Conservation (phyloP, 768 basidiomycete species). For the Rhizopogon sp. region DNA sequence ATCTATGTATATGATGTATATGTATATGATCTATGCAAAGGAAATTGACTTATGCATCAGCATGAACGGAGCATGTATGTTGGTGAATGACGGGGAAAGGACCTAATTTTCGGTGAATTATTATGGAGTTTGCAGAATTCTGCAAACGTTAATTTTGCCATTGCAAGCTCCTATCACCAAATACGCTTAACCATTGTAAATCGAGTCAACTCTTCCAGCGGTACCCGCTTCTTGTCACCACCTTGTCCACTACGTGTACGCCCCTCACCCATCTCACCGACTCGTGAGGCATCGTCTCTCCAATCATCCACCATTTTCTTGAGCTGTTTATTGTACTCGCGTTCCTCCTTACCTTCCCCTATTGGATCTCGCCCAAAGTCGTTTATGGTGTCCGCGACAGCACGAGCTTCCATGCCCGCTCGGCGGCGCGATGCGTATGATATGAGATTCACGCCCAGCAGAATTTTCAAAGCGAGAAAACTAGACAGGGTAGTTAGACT, state of each 20-base stretch:
- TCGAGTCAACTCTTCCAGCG: conserved; percentile 83
- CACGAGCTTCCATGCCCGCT: conserved; percentile 74
- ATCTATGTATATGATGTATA: no score
- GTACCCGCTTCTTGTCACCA: conserved; percentile 45
- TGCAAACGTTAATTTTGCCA: not conserved
- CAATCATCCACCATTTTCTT: conserved; percentile 65
- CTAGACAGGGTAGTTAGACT: conserved; percentile 30
- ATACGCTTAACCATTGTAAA: conserved; percentile 97
- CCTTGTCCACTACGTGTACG: conserved; percentile 19
- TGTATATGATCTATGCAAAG: no score
- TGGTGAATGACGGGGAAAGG: no score
- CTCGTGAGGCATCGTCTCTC: conserved; percentile 60
- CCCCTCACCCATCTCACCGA: conserved; percentile 71
- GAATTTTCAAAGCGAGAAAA: conserved; percentile 82
- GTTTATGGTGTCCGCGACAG: conserved; percentile 71
- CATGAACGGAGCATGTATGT: no score
- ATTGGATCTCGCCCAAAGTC: conserved; percentile 89
- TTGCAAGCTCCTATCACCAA: conserved; percentile 35
- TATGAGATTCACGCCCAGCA: conserved; percentile 86
- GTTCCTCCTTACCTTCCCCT: conserved; percentile 86
- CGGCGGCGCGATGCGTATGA: conserved; percentile 75
- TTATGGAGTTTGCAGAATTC: no score
- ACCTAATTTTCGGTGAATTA: no score
- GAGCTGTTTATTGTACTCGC: conserved; percentile 80
- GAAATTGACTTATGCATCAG: no score